Evolutionary conservation across 2,329 filamentous ascomycete genomes (phyloP).

Genomic region (Rutstroemia sp.): DNA sequence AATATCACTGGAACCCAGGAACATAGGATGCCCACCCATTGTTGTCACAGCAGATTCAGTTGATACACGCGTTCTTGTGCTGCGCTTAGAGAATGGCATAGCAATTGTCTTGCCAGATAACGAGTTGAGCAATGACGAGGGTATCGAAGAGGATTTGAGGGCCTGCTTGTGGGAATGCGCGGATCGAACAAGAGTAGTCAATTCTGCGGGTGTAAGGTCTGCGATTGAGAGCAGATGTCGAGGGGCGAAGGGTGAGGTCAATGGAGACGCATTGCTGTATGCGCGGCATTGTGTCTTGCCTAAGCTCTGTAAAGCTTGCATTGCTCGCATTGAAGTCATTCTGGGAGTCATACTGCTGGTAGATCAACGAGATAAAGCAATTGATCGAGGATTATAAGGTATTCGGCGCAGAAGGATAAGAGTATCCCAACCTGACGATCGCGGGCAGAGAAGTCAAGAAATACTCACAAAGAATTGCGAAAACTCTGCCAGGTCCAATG

Average conservation of each 20-base stretch:
- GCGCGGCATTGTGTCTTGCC: conserved; percentile 17
- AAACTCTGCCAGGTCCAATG: too few relatives aligned
- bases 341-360: conserved; percentile 6
- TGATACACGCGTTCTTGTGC: conserved; percentile 85
- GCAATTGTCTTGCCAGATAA: conserved; percentile 76
- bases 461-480: too few relatives aligned
- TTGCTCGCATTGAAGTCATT: conserved; percentile 4
- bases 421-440: too few relatives aligned
- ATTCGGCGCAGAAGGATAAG: too few relatives aligned
- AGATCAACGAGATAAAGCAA: background rate
- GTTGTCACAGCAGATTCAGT: conserved; percentile 86
- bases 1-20: conserved; percentile 90
- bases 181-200: conserved; percentile 76
- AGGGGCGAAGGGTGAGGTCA: conserved; percentile 48
- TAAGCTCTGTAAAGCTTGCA: conserved; percentile 17
- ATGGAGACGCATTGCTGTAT: conserved; percentile 18
- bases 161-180: conserved; percentile 67
- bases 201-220: conserved; percentile 73
- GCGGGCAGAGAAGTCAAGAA: too few relatives aligned
- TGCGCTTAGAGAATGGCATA: conserved; percentile 95
- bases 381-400: background rate
- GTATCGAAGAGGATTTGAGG: conserved; percentile 62
- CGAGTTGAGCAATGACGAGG: conserved; percentile 49
- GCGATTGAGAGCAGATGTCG: conserved; percentile 89
- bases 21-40: conserved; percentile 92